Base-by-base conservation (phyloP, 768 basidiomycete genomes). In the Panus rudis region DNA sequence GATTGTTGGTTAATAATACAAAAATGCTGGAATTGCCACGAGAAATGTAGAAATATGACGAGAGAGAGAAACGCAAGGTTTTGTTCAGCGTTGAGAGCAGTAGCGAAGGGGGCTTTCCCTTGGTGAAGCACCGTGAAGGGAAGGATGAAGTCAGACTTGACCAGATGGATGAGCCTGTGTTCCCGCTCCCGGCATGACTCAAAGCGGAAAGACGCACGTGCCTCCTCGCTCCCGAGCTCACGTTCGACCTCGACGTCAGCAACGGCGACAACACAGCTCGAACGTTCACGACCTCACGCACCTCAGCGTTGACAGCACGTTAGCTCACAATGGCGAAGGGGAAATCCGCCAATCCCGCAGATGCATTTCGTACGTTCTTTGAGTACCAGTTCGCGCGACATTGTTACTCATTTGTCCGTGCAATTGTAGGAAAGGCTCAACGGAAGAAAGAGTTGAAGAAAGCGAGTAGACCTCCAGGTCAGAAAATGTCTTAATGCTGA, bases 401-500 rank as follows among this genome's bases (percentile, higher is more conserved):
- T n/a, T 40, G n/a, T 31, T 22, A 17, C 8, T 4, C 30, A 48
- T 11, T 37, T 20, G 25, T 21, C 20, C 3, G 13, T 31, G 4
- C n/a, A 4, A 24, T 26, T 25, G 20, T 53, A 96, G 92, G 92
- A 43, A 98, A 98, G 66, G 81, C 89, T 3, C 84, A 83, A 59
- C 75, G 90, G 46, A 92, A 92, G 63, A 97, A 92, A 61, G 94
- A 99, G 61, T 69, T 97, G 33, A 94, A 94, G 69, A 94, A 92
- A 83, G 92, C 82, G 64, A 52, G 77, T 50, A 26, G 22, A 22
- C 39, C 32, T 28, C 17, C 26, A 22, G 28, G 33, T 21, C 5
- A 19, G 37, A n/a, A 33, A 16, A 28, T 28, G 16, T 51, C 51
- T 35, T 49, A 43, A 37, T 33, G 34, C 42, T 38, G 27, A 33